Base-by-base conservation (phyloP, 768 basidiomycete genomes). In the Termitomyces sp. region DNA sequence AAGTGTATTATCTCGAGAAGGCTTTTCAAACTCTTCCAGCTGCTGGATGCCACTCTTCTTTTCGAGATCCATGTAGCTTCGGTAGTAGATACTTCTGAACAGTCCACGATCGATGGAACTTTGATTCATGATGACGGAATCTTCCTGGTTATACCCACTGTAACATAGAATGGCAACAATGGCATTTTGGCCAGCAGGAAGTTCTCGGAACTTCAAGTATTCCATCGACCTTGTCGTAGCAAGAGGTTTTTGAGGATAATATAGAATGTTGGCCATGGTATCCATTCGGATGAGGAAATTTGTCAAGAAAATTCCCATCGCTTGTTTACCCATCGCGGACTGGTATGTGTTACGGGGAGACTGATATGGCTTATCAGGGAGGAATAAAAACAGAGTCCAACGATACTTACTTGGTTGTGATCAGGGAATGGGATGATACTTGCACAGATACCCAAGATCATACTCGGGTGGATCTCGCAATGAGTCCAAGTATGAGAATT, bases 61-160 rank as follows among this genome's bases (percentile, higher is more conserved):
- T 78, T 98, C 97, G 52, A 95, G 81, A 73, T 99, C 97, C 88
- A 95, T 97, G 69, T 98, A 98, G 67, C 94, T 94, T 65, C 97
- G 86, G 71, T 98, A 98, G 73, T 98, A 99, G 67, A 99, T 91
- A 79, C 94, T 96, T 37, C 96, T 86, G 89, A 99, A 99, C 32
- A 99, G 82, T 58, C 97, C 96, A 58, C 97, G 91, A 69, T 99
- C 96, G 64, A 99, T 91, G 27, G 97, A 96, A 65, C 91, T 94
- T 75, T 99, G 97, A 71, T 98, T 98, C 96, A 99, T 98, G 76
- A 99, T 98, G 75, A 99, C 97, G 62, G 97, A 99, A 82, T 99
- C 97, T 84, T 98, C 97, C 75, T 99, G 97, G 72, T 99, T 99
- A 76, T 99, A 99, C 48, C 96, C 96, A 65, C 95, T 98, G 76